Evolutionary conservation across 192 early-diverging fungal genomes (phyloP).

Genomic region (Anaeromyces robustus): DNA sequence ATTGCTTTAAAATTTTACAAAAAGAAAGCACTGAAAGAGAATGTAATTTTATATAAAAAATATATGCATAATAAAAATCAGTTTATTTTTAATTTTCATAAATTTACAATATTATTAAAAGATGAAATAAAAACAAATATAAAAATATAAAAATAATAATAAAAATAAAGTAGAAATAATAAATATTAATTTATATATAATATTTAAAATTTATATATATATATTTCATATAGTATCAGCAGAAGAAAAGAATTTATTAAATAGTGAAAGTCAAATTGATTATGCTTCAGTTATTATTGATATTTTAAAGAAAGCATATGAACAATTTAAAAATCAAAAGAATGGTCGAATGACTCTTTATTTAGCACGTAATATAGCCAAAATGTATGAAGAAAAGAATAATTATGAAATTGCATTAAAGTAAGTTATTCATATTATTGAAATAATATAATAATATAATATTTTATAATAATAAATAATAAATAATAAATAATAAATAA

Average conservation of each 20-base stretch:
- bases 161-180: too few species aligned
- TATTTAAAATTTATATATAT: background rate
- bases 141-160: too few species aligned
- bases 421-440: slow-evolving; percentile 1
- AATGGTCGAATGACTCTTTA: slow-evolving; percentile 65
- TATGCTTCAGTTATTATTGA: slow-evolving; percentile 59
- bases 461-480: too few species aligned
- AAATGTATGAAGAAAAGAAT: slow-evolving; percentile 56
- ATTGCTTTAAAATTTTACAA: slow-evolving; percentile 28
- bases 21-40: slow-evolving; percentile 8
- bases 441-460: too few species aligned
- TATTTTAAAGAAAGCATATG: slow-evolving; percentile 79
- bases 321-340: slow-evolving; percentile 63
- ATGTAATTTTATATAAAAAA: background rate
- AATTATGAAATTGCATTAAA: slow-evolving; percentile 73
- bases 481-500: too few species aligned
- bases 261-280: slow-evolving; percentile 34
- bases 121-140: too few species aligned
- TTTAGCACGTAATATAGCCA: slow-evolving; percentile 74
- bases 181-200: too few species aligned
- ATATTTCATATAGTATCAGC: background rate
- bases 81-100: too few species aligned
- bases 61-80: too few species aligned
- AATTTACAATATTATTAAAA: too few species aligned
- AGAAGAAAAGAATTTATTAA: slow-evolving; percentile 1